A percentile compares a stretch with the other conserved stretches of the same genome.
Evolutionary conservation across 2,329 filamentous ascomycete species (phyloP).

Genomic region (Nemania sp.): DNA sequence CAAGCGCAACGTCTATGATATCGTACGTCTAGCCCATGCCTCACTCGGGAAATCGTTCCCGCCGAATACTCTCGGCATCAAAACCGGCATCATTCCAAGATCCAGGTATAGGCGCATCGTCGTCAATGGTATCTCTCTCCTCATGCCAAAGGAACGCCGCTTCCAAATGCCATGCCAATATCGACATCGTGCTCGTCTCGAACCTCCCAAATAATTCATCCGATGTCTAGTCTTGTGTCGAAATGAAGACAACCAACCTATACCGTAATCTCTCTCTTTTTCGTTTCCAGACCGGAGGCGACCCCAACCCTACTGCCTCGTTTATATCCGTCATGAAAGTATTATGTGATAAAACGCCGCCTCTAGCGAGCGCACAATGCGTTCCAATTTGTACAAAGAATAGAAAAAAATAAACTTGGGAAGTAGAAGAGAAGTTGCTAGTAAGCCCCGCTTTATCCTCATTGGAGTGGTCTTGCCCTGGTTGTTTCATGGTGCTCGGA

Average conservation of each 20-base stretch:
- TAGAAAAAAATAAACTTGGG: slow-evolving; percentile 7
- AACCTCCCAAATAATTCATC: slow-evolving; percentile 1
- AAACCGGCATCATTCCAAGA: not conserved
- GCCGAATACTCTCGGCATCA: not conserved
- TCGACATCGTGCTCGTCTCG: not conserved
- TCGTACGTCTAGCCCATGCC: not conserved
- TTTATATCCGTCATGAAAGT: slow-evolving; percentile 23
- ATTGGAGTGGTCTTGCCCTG: not conserved
- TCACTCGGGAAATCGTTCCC: not conserved
- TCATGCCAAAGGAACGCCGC: slow-evolving; percentile 22
- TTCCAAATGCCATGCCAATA: slow-evolving; percentile 3
- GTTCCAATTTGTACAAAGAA: slow-evolving; percentile 37
- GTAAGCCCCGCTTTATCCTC: not conserved
- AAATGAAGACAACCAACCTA: not conserved
- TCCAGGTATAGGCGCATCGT: slow-evolving; percentile 14
- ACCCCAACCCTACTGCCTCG: slow-evolving; percentile 3
- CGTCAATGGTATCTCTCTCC: slow-evolving; percentile 30
- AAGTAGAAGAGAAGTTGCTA: not conserved
- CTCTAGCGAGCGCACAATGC: slow-evolving; percentile 5
- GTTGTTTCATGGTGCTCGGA: not conserved
- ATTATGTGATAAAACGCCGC: slow-evolving; percentile 17
- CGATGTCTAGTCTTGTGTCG: not conserved
- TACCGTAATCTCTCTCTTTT: not conserved
- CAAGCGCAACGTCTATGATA: not conserved
- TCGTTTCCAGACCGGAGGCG: slow-evolving; percentile 13